Evolutionary conservation across 352 stramenopile genomes (phyloP).

Genomic region (Paralagenidium karlingii): DNA sequence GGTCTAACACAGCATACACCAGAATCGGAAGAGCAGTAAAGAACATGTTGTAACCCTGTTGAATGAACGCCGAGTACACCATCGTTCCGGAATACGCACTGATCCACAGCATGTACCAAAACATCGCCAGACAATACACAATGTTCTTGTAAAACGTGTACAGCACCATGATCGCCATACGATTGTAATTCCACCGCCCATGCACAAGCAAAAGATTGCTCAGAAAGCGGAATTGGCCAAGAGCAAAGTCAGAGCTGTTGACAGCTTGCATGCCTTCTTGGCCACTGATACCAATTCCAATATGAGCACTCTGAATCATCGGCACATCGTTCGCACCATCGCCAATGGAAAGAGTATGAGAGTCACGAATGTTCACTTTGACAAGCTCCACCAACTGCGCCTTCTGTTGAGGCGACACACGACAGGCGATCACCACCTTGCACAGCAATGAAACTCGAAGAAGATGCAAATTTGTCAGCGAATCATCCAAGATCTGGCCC

Average conservation of each 20-base stretch:
- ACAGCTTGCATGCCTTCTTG: slow-evolving; percentile 96
- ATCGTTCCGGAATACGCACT: slow-evolving; percentile 88
- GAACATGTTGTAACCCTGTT: slow-evolving; percentile 93
- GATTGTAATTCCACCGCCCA: slow-evolving; percentile 80
- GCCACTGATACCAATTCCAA: slow-evolving; percentile 90
- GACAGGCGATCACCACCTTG: slow-evolving; percentile 95
- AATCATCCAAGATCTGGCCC: slow-evolving; percentile 56
- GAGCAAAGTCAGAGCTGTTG: slow-evolving; percentile 76
- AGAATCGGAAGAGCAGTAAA: slow-evolving; percentile 91
- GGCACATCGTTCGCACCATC: slow-evolving; percentile 86
- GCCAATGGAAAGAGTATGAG: slow-evolving; percentile 83
- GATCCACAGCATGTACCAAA: slow-evolving; percentile 75
- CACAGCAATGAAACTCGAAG: slow-evolving; percentile 81
- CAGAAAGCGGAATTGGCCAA: slow-evolving; percentile 77
- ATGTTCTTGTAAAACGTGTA: slow-evolving; percentile 91
- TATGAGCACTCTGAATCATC: slow-evolving; percentile 86
- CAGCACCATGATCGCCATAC: slow-evolving; percentile 76
- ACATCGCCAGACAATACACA: slow-evolving; percentile 84
- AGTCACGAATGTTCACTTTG: slow-evolving; percentile 68
- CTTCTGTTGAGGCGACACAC: slow-evolving; percentile 97
- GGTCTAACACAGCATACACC: slow-evolving; percentile 69
- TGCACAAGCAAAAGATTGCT: slow-evolving; percentile 63
- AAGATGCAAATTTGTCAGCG: slow-evolving; percentile 65
- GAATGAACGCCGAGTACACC: slow-evolving; percentile 75
- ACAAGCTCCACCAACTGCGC: slow-evolving; percentile 95